Conservation (phyloP, 1,139 yeast species). For the Hemisphaericaspora subhashii region DNA sequence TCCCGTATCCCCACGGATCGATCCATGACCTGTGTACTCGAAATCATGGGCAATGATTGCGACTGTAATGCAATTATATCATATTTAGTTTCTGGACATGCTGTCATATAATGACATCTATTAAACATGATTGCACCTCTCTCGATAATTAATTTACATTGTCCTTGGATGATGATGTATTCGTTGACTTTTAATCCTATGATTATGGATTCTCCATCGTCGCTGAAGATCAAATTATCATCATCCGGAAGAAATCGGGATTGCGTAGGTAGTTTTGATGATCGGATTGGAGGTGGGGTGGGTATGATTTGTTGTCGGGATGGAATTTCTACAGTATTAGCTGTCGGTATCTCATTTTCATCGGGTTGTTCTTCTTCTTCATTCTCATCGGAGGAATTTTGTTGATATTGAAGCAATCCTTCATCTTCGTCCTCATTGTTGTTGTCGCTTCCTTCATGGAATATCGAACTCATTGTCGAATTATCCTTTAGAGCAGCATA, state of each 20-base stretch:
- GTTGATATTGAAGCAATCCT: conserved; percentile 21
- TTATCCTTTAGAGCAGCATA: conserved; percentile 47
- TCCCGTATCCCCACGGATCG: conserved; percentile 12
- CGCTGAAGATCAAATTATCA: conserved; percentile 35
- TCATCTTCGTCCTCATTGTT: conserved; percentile 20
- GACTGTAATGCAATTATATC: conserved; percentile 52
- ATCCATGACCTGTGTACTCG: conserved; percentile 37
- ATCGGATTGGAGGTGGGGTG: conserved; percentile 6
- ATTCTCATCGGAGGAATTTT: conserved; percentile 28
- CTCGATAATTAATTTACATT: conserved; percentile 49
- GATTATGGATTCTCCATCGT: conserved; percentile 28
- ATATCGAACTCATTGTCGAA: conserved; percentile 14
- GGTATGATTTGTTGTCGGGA: conserved; percentile 1
- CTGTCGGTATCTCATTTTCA: neutral
- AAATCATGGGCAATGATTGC: conserved; percentile 56
- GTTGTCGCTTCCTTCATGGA: conserved; percentile 17
- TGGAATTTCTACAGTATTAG: conserved; percentile 1
- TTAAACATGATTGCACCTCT: conserved; percentile 64
- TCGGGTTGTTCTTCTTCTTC: conserved; percentile 10
- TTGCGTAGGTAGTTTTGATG: conserved; percentile 11
- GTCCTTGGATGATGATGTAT: conserved; percentile 57
- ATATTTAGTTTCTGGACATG: conserved; percentile 20
- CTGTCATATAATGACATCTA: conserved; percentile 45
- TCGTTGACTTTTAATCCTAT: conserved; percentile 51
- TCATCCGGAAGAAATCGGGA: conserved; percentile 36